Base-by-base conservation (phyloP, 768 basidiomycete genomes). In the Rhizopogon salebrosus region DNA sequence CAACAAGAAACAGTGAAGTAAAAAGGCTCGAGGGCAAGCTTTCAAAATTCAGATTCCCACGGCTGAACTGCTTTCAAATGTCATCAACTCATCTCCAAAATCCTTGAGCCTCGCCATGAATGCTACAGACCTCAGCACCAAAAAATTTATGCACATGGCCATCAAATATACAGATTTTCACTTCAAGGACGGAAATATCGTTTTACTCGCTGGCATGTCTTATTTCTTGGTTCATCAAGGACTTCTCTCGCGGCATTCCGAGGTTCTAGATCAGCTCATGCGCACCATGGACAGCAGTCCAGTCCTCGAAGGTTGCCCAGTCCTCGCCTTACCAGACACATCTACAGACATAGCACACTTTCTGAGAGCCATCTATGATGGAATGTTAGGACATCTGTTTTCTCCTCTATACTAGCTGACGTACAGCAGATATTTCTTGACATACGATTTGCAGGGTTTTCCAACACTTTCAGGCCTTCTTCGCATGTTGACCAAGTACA, bases 171-270 rank as follows among this genome's bases (percentile, higher is more conserved):
- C 72, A 16, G 75, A 78, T 41, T 70, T 89, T 16, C 84, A 72
- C 63, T 88, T 90, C 56, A 70, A 72, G 29, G 87, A 89, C 62
- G 88, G 85, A 18, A 89, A 87, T 59, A 65, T 89, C 39, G 84
- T 80, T 14, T 64, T 91, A 27, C 74, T 85, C 42, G 72, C 83
- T 46, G 80, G 72, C 6, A 60, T 69, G 1, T 71, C 70, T 51
- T 88, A 85, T 61, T 90, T 90, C 62, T 64, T 86, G 51, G 82
- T 90, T 3, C 89, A 90, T 63, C 72, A 71, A 57, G 84, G 86
- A 11, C 67, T 89, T 13, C 69, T 91, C 13, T 76, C 71, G 48
- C 80, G 83, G 8, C 87, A 87, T 59, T 90, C 88, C 0, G 59
- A 62, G 1, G 73, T 80, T 34, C 66, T 89, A 4, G 60, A 65